phyloP scores from a whole-genome alignment of 805 yeast genomes.

The Tetrapisispora nanseiensis region DNA sequence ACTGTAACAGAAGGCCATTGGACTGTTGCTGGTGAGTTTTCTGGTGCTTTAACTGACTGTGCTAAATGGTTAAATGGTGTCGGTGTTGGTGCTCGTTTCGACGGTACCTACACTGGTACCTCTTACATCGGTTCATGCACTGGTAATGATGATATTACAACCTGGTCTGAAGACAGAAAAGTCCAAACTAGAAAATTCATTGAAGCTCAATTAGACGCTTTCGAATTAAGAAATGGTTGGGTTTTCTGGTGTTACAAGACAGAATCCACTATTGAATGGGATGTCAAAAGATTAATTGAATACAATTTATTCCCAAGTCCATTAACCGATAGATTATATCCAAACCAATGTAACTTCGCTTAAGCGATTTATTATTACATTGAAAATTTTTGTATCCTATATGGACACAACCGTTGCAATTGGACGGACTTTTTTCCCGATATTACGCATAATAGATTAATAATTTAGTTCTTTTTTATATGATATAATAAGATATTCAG shows the following conservation, averaged over 20 bases:
- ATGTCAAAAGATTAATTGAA: constrained; percentile 48
- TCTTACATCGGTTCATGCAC: constrained; percentile 52
- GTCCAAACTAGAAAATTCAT: constrained; percentile 54
- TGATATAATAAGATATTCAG: no score
- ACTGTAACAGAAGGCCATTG: constrained; percentile 51
- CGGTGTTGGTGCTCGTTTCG: constrained; percentile 71
- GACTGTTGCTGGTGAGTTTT: constrained; percentile 80
- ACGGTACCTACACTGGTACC: constrained; percentile 42
- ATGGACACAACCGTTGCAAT: no score
- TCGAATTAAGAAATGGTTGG: constrained; percentile 73
- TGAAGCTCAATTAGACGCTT: constrained; percentile 89
- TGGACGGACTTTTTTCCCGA: no score
- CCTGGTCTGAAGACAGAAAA: constrained; percentile 55
- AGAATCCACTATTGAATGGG: constrained; percentile 80
- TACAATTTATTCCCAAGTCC: constrained; percentile 76
- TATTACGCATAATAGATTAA: no score
- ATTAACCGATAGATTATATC: constrained; percentile 52
- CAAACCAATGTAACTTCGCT: constrained; percentile 46
- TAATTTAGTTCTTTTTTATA: no score
- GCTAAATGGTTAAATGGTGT: constrained; percentile 84
- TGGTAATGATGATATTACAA: constrained; percentile 33
- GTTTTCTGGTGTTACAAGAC: constrained; percentile 92
- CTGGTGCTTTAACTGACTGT: constrained; percentile 89
- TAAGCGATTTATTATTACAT: not conserved
- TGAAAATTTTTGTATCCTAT: no score